Evolutionary conservation across 1,284 basidiomycete species (phyloP).

Genomic region (Malassezia slooffiae): DNA sequence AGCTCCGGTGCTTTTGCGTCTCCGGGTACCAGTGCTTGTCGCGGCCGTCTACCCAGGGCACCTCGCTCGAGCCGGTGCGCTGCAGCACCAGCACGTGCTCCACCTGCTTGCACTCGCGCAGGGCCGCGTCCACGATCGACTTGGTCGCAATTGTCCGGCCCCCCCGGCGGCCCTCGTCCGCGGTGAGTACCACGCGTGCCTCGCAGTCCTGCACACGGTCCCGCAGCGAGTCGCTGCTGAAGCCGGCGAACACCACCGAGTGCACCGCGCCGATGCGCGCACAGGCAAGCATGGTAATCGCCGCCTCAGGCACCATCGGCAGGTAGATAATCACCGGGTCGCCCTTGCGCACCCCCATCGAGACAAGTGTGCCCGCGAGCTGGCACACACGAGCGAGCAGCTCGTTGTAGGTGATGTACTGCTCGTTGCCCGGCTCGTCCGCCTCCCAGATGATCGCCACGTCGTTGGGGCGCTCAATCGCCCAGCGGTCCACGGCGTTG

Average conservation of each 20-base stretch:
- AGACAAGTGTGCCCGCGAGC: constrained; percentile 82
- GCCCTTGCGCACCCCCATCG: constrained; percentile 84
- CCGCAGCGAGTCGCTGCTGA: constrained; percentile 88
- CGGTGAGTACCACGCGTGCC: constrained; percentile 81
- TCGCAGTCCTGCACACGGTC: constrained; percentile 86
- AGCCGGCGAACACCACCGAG: constrained; percentile 97
- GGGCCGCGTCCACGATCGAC: constrained; percentile 77
- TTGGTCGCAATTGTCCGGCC: constrained; percentile 94
- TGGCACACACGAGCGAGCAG: constrained; percentile 71
- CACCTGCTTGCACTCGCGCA: constrained; percentile 72
- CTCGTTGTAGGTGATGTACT: constrained; percentile 65
- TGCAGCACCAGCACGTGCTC: constrained; percentile 83
- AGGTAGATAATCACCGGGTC: constrained; percentile 63
- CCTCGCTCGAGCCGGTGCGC: constrained; percentile 66
- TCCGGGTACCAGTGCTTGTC: constrained; percentile 98
- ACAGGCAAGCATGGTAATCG: constrained; percentile 89
- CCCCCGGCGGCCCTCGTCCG: constrained; percentile 86
- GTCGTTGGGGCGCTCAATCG: constrained; percentile 79
- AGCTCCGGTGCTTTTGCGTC: constrained; percentile 67
- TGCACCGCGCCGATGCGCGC: constrained; percentile 94
- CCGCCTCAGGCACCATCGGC: constrained; percentile 56
- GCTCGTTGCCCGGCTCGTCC: constrained; percentile 76
- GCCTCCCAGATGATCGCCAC: constrained; percentile 97
- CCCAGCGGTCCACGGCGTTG: constrained; percentile 96
- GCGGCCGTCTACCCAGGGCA: constrained; percentile 72